Base-by-base conservation (phyloP, 176 grass and related monocot genomes). In the Carex cristatella region DNA sequence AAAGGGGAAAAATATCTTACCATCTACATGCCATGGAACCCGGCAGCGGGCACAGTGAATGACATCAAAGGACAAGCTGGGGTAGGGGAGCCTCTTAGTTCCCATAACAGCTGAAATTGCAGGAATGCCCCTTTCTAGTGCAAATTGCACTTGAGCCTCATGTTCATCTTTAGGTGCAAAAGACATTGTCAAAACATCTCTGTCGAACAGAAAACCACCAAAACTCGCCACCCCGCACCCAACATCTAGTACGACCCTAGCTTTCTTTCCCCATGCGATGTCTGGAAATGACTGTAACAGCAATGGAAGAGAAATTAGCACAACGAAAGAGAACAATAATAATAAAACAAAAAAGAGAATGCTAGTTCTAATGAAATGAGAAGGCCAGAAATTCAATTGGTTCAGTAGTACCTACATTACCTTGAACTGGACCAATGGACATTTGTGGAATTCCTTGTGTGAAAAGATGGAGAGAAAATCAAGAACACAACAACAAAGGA, bases 141-240 rank as follows among this genome's bases (percentile, higher is more conserved):
- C 97, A 87, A 99, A 95, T 81, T 99, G 97, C 65, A 99, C 97
- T 88, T 99, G 97, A 70, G 97, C 97, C 84, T 94, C 97, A 84
- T 99, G 93, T 90, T 99, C 97, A 84, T 95, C 97, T 62, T 95
- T 99, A 51, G 97, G 97, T 31, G 97, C 97, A 35, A 99, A 81
- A 14, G 97, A 99, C 97, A 99, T 99, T 57, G 97, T 92, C 4
- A 99, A 91, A 78, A 76, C 73, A 79, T 87, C 97, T 42, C 88
- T 87, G 37, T 99, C 97, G 68, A 99, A 99, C 53, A 95, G 70
- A 88, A 79, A 95, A 6, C 97, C 97, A 37, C 97, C 97, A 10
- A 99, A 99, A 83, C 93, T 95, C 8, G 97, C 97, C 1, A 99
- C 97, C 69, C 97, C 97, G 68, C 93, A 99, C 1, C 97, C 97